Evolutionary conservation across 768 basidiomycete genomes (phyloP).

Genomic region (Macrolepiota fuliginosa): DNA sequence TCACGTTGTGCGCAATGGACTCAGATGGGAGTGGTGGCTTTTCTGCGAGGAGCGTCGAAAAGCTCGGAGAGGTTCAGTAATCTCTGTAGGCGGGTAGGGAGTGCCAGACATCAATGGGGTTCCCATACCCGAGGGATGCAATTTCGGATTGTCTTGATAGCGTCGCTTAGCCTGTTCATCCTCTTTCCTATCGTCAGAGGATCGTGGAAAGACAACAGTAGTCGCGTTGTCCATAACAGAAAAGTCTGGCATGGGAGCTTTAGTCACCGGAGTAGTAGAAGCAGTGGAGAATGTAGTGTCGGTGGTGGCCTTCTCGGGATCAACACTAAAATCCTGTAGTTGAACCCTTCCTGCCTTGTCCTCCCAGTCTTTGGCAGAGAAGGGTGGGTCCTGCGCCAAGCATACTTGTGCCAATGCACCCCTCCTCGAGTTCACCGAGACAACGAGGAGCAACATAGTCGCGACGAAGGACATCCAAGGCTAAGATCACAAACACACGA

Average conservation of each 20-base stretch:
- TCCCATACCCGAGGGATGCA: not conserved
- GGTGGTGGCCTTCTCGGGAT: slow-evolving; percentile 1
- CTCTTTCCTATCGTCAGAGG: not conserved
- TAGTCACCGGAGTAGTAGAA: not conserved
- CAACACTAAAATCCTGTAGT: not conserved
- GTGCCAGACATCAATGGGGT: not conserved
- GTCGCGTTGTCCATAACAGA: not conserved
- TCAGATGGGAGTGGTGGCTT: not conserved
- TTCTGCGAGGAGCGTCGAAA: not conserved
- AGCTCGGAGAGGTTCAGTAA: not conserved
- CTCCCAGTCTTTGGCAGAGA: not conserved
- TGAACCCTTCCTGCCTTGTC: not conserved
- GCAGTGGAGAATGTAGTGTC: not conserved
- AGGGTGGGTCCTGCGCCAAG: not conserved
- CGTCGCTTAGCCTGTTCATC: not conserved
- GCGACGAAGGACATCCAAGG: slow-evolving; percentile 35
- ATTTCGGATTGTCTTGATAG: not conserved
- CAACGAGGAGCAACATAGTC: slow-evolving; percentile 25
- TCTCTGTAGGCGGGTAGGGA: not conserved
- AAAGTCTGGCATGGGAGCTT: not conserved
- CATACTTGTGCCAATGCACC: not conserved
- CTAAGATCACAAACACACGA: slow-evolving; percentile 17
- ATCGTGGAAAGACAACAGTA: not conserved
- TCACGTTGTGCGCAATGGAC: not conserved
- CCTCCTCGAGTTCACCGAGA: slow-evolving; percentile 4